Evolutionary conservation across 2,329 filamentous ascomycete species (phyloP), one percentile per base, ranked within the genome.

Genomic region (Raffaelea ambrosiae): DNA sequence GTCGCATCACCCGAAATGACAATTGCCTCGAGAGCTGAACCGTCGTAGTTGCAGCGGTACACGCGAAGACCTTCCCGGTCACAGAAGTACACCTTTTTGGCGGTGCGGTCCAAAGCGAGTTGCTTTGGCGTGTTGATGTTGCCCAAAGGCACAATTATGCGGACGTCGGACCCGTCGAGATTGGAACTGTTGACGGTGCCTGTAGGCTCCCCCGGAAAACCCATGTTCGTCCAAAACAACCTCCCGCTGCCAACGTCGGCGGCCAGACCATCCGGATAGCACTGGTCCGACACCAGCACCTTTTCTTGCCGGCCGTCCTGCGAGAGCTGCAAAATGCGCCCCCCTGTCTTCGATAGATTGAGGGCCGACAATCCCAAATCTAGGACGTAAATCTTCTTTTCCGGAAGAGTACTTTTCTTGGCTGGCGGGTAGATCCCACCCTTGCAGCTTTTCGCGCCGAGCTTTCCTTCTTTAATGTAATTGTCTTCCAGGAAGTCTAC

Each of bases 201-300:
- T 49, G 74, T 65, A 18, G 63, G 62, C 4, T 58, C 54, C 11
- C 57, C 57, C 0, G 64, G 65, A 2, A 57, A 43, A 0, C 73
- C 73, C 73, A 76, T 76, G 53, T 63, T 66, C 3, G 72, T 73
- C 72, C 71, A 76, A 55, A 71, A 75, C 19, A 76, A 62, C 31
- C 65, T 63, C 3, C 59, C 58, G 1, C 51, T 56, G 0, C 53
- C 43, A 1, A 52, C 44, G 18, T 63, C 63, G 3, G 72, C 57
- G 16, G 64, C 65, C 14, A 76, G 64, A 1, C 73, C 71, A 45
- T 75, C 71, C 2, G 71, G 72, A 5, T 68, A 57, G 38, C 48
- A 40, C 18, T 63, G 58, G 14, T 53, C 36, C 19, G 49, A 44
- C 18, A 62, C 54, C 1, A 67, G 42, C 0, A 57, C 51, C 3